These are phyloP conservation scores for Fagopyrum homotropicum DNA, from an alignment of 148 eudicot species.

Conservation along the genomic window DNA sequence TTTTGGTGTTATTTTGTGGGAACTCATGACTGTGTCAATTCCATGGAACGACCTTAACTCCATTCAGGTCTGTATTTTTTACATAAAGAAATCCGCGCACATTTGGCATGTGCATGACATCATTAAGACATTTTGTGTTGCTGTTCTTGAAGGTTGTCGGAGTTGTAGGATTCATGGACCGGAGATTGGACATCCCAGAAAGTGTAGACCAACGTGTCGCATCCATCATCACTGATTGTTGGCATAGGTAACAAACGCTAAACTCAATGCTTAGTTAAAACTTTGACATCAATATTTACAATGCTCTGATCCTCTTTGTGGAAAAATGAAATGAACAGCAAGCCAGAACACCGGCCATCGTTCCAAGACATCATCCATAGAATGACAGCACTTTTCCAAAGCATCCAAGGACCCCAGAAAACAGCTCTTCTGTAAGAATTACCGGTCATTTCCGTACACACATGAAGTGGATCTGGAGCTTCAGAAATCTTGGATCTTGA, in stretches of 20 bases:
- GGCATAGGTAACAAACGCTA: constrained; percentile 47
- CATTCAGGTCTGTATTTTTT: constrained; percentile 44
- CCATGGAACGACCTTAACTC: constrained; percentile 73
- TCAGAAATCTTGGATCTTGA: not conserved
- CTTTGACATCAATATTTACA: not conserved
- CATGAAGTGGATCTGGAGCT: not conserved
- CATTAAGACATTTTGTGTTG: not conserved
- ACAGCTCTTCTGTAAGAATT: not conserved
- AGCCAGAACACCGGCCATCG: constrained; percentile 62
- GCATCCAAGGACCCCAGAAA: constrained; percentile 2
- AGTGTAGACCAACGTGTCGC: constrained; percentile 46
- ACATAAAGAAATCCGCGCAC: not conserved
- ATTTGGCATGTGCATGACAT: too few relatives aligned
- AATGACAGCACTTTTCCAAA: constrained; percentile 42
- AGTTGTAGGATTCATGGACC: constrained; percentile 81
- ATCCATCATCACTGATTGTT: constrained; percentile 65
- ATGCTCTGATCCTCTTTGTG: not conserved
- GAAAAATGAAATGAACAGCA: constrained; percentile 27
- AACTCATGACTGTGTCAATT: constrained; percentile 59
- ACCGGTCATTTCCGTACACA: not conserved
- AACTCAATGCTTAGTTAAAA: constrained; percentile 8
- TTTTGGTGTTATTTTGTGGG: constrained; percentile 84
- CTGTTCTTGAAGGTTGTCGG: constrained; percentile 57
- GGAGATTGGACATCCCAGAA: constrained; percentile 69
- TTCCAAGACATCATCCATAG: constrained; percentile 54